Conservation (phyloP, 148 eudicot genomes). For the Arctostaphylos glauca region DNA sequence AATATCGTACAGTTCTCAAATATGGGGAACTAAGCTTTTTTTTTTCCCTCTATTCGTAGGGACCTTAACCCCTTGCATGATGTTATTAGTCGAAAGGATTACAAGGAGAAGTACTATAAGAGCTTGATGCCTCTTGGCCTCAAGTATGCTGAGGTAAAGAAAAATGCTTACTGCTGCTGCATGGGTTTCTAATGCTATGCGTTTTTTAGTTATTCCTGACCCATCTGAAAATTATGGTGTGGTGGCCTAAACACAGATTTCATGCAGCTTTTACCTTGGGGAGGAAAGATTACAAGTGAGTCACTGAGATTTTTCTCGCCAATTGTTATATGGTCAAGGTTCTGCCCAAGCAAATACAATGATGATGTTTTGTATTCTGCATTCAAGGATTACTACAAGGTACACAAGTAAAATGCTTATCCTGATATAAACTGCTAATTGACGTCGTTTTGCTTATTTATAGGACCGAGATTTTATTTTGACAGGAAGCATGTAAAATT, state of each 20-base stretch:
- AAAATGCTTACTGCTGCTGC: background rate
- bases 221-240: slow-evolving; percentile 28
- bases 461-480: background rate
- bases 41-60: slow-evolving; percentile 34
- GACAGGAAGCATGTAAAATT: background rate
- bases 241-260: slow-evolving; percentile 48
- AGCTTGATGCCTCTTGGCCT: slow-evolving; percentile 61
- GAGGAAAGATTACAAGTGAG: slow-evolving; percentile 89
- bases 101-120: slow-evolving; percentile 80
- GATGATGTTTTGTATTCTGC: slow-evolving; percentile 59
- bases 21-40: slow-evolving; percentile 8
- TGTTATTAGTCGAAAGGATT: slow-evolving; percentile 51
- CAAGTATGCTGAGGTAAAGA: slow-evolving; percentile 71
- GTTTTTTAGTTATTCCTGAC: background rate
- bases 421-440: background rate
- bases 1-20: background rate
- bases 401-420: slow-evolving; percentile 17
- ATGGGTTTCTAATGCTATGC: background rate
- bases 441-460: background rate
- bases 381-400: slow-evolving; percentile 86
- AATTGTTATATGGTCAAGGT: slow-evolving; percentile 87
- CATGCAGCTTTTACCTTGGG: slow-evolving; percentile 98
- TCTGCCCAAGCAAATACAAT: slow-evolving; percentile 53
- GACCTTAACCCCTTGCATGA: slow-evolving; percentile 92
- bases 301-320: slow-evolving; percentile 95